Evolutionary conservation across 1,139 yeast genomes (phyloP).

Genomic region (Yamadazyma blattariae): DNA sequence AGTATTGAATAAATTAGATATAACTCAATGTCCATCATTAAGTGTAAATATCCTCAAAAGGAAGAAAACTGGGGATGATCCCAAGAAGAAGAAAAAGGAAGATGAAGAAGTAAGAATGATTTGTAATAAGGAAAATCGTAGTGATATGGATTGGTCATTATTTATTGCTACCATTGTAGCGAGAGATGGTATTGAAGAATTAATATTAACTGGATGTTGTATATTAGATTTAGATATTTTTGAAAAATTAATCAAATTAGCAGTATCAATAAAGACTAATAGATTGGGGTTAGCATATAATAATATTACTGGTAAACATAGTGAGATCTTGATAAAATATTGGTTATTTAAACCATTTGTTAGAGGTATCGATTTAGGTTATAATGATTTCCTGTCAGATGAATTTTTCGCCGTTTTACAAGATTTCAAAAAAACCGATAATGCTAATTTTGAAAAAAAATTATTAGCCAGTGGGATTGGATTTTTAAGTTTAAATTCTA

Average conservation of each 20-base stretch:
- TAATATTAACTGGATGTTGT: slow-evolving; percentile 70
- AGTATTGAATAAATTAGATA: slow-evolving; percentile 54
- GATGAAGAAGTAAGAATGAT: slow-evolving; percentile 50
- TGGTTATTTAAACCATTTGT: slow-evolving; percentile 38
- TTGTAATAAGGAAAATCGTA: slow-evolving; percentile 54
- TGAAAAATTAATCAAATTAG: slow-evolving; percentile 54
- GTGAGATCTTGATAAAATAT: slow-evolving; percentile 43
- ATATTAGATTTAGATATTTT: slow-evolving; percentile 55
- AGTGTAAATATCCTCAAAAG: slow-evolving; percentile 54
- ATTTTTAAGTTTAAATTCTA: slow-evolving; percentile 71
- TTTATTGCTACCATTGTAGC: slow-evolving; percentile 66
- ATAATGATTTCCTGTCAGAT: slow-evolving; percentile 55
- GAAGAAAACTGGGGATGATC: slow-evolving; percentile 16
- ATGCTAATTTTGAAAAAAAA: slow-evolving; percentile 15
- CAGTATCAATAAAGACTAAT: slow-evolving; percentile 48
- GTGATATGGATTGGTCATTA: slow-evolving; percentile 76
- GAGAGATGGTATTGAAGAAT: slow-evolving; percentile 70
- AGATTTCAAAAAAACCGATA: slow-evolving; percentile 18
- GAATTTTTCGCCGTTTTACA: slow-evolving; percentile 25
- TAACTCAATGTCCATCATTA: slow-evolving; percentile 69
- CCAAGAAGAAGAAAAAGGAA: slow-evolving; percentile 19
- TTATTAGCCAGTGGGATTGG: slow-evolving; percentile 36
- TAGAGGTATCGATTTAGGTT: slow-evolving; percentile 67
- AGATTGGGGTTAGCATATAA: slow-evolving; percentile 72
- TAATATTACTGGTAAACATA: slow-evolving; percentile 49